Evolutionary conservation across 345 rosid genomes (phyloP), one percentile per base, ranked within the genome.

Genomic region (Rubroshorea leprosula): DNA sequence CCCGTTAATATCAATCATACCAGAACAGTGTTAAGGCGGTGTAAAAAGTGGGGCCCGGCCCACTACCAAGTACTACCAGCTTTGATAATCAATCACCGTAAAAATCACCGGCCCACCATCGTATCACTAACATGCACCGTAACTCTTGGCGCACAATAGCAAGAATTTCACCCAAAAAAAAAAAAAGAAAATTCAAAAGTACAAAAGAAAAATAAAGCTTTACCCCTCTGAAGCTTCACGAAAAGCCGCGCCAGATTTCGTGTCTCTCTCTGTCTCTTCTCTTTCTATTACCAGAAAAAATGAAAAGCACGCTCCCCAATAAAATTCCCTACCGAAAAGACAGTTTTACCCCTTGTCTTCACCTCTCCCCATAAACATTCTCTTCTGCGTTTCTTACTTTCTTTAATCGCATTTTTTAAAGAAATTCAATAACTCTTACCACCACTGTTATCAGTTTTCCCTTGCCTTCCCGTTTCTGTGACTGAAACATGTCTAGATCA

Each of bases 201-300:
- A 64, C 51, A 64, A 49, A 64, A 38, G 21, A 26, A 24, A 24
- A 21, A 25, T 10, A 10, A 27, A 54, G 46, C 55, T 31, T 45
- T 6, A 22, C 23, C 49, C 24, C 39, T 46, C 26, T 27, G 6
- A 23, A 31, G 52, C 52, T 52, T 70, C 73, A 64, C 51, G 22
- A 73, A 77, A 77, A 73, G 81, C 31, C 55, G 77, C 38, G 78
- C 78, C 78, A 39, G 72, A 72, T 72, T 76, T 72, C 68, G 64
- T 61, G 73, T 45, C 58, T 65, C 71, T 57, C 20, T 64, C 57
- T 25, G 53, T 27, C 53, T 50, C 63, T 20, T 23, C 25, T 9
- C 49, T 17, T 43, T 8, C n/a, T 15, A 14, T 12, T 35, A 35
- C 3, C 41, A 35, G n/a, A n/a, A n/a, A n/a, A n/a, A n/a, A n/a